Evolutionary conservation across 371 early-diverging fungal species (phyloP), one percentile per base, ranked within the genome.

Genomic region (Circinella minor): DNA sequence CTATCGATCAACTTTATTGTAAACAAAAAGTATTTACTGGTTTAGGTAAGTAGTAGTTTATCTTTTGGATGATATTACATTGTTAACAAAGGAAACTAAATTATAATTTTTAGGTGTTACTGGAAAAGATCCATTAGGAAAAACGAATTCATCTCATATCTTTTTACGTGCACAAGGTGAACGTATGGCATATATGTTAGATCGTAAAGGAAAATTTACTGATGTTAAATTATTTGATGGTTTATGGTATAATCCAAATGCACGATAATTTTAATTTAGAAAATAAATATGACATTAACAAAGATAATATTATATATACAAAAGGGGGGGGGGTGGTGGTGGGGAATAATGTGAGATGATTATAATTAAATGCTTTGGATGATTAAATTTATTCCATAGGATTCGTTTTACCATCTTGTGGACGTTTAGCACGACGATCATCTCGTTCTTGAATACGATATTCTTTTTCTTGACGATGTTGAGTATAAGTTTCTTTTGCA

Each of bases 201-300:
- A 85, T 69, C 79, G 85, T 65, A 82, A 82, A 66, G 85, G 85
- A 0, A 68, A 68, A 49, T 85, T 80, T 71, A 78, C 74, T 68
- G 85, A 85, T 63, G 80, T 78, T 46, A 79, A 75, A 61, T 17
- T 85, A 36, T 81, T 85, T 75, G 85, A 85, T 74, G 79, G 77
- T 13, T 68, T 85, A 68, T 85, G 78, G 76, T 75, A 75, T 66
- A 73, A 66, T 48, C 69, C 49, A 38, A 62, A 36, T 1, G 57
- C 51, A 18, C 61, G 67, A 61, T 67, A 63, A 48, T 2, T 9
- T 9, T 43, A 43, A 11, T 9, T 39, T 39, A 39, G 9, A 39
- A 6, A 39, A 39, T 6, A 43, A 43, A 43, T 3, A 11, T 9
- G 43, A 43, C 43, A 43, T 43, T 43, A 43, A n/a, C 34, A 14